phyloP scores from a whole-genome alignment of 495 filamentous ascomycete genomes.

The Penicillium maclennaniae region DNA sequence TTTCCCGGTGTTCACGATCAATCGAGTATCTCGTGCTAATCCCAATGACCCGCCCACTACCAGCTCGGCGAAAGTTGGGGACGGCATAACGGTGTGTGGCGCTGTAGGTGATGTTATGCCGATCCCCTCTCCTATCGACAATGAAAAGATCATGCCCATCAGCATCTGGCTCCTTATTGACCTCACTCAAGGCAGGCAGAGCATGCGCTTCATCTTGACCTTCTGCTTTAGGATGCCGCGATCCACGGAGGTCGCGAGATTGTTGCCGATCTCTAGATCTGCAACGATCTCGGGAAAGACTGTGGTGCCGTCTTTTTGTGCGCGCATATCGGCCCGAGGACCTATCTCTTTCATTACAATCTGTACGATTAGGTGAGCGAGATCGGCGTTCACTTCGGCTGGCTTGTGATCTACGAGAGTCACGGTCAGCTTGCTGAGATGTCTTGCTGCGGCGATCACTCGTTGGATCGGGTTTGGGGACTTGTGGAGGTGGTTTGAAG shows the following conservation, averaged over 20 bases:
- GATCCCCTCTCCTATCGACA: slow-evolving; percentile 61
- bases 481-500: slow-evolving; percentile 53
- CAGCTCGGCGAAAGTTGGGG: slow-evolving; percentile 56
- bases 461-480: slow-evolving; percentile 11
- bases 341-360: neutral
- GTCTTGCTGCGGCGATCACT: slow-evolving; percentile 17
- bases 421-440: slow-evolving; percentile 18
- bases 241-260: neutral
- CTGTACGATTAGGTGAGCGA: slow-evolving; percentile 11
- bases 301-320: neutral
- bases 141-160: slow-evolving; percentile 22
- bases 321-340: neutral
- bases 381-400: slow-evolving; percentile 24
- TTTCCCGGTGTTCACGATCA: slow-evolving; percentile 46
- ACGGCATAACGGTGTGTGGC: slow-evolving; percentile 57
- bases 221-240: neutral
- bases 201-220: neutral
- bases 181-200: neutral
- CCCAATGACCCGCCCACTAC: slow-evolving; percentile 59
- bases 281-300: neutral
- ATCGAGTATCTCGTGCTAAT: slow-evolving; percentile 44
- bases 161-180: neutral
- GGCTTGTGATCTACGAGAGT: slow-evolving; percentile 22
- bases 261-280: neutral
- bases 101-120: slow-evolving; percentile 57